Evolutionary conservation across 2,329 filamentous ascomycete genomes (phyloP).

Genomic region (Aspergillus puulaauensis): DNA sequence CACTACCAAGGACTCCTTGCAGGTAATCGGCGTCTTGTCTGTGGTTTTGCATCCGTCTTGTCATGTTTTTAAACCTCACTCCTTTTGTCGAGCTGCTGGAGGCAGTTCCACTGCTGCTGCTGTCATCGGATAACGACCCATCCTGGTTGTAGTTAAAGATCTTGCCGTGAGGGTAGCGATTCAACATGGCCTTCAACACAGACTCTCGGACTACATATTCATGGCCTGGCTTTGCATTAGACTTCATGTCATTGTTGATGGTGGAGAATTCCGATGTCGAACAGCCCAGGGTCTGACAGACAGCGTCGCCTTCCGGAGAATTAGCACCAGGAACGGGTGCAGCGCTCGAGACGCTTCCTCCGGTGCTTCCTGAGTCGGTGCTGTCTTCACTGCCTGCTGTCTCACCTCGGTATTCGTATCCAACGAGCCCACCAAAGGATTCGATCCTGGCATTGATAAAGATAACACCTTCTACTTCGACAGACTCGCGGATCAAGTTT

Average conservation of each 20-base stretch:
- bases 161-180: slow-evolving; percentile 28
- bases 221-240: not conserved
- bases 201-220: slow-evolving; percentile 13
- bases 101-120: not conserved
- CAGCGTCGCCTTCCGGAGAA: not conserved
- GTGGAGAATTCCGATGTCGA: slow-evolving; percentile 19
- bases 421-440: slow-evolving; percentile 17
- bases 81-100: not conserved
- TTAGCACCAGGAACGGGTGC: too few species aligned
- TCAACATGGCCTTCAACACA: slow-evolving; percentile 19
- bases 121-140: slow-evolving; percentile 24
- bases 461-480: slow-evolving; percentile 42
- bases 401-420: not conserved
- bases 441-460: slow-evolving; percentile 28
- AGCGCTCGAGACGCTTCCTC: too few species aligned
- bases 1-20: slow-evolving; percentile 21
- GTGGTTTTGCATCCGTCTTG: slow-evolving; percentile 11
- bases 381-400: slow-evolving; percentile 20
- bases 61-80: not conserved
- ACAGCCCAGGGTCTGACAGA: slow-evolving; percentile 15
- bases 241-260: slow-evolving; percentile 15
- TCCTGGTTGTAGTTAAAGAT: slow-evolving; percentile 26
- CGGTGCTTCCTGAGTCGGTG: slow-evolving; percentile 14
- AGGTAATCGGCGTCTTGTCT: slow-evolving; percentile 18
- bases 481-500: slow-evolving; percentile 43